Conservation (phyloP, 257 asterid species). For the Solanum bulbocastanum region DNA sequence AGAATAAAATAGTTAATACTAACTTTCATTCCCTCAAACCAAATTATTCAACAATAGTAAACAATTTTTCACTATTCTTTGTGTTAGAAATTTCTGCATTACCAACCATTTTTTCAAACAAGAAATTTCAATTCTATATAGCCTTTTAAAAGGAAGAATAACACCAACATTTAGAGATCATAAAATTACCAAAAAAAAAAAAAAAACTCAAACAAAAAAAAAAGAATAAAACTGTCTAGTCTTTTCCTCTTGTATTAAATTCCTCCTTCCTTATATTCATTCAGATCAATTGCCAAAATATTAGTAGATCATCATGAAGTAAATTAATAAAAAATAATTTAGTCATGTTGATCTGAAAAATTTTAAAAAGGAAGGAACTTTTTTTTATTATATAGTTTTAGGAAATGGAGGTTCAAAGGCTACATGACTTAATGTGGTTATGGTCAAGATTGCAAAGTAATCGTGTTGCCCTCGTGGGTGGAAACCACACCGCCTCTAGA, state of each 20-base stretch:
- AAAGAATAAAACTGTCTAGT: neutral
- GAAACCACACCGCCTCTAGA: conserved; percentile 42
- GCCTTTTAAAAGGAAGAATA: neutral
- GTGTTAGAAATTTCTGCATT: neutral
- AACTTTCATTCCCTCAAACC: neutral
- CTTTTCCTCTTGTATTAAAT: neutral
- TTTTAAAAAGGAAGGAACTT: neutral
- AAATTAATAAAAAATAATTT: neutral
- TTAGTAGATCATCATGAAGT: neutral
- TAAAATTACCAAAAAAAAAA: neutral
- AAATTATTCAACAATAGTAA: neutral
- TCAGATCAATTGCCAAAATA: conserved; percentile 2
- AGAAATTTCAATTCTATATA: neutral
- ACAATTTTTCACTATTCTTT: neutral
- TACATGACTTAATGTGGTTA: conserved; percentile 10
- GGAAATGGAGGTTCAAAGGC: conserved; percentile 29
- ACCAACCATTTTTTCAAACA: neutral
- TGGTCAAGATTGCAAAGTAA: conserved; percentile 8
- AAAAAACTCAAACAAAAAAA: neutral
- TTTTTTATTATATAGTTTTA: neutral
- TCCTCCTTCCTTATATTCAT: conserved; percentile 5
- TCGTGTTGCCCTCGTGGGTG: conserved; percentile 39
- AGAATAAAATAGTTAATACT: neutral
- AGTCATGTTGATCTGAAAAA: conserved; percentile 13
- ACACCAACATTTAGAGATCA: neutral